Conservation (phyloP, 2,329 filamentous ascomycete genomes). For the Tolypocladium pustulatum region DNA sequence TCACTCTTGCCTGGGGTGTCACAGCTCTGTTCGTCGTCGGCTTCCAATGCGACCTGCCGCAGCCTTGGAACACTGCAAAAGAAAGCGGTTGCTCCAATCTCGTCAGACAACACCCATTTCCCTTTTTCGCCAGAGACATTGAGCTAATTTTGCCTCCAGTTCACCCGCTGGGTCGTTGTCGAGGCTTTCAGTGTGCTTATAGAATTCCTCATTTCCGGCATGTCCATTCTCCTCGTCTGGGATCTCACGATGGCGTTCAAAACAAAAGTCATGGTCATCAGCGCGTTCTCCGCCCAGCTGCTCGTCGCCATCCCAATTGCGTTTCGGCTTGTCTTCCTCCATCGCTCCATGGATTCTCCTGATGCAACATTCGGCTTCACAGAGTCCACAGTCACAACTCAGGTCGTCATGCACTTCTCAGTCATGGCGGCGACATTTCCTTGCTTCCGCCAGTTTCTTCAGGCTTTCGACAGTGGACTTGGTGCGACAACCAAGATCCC, state of each 20-base stretch:
- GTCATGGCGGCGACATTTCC: constrained; percentile 11
- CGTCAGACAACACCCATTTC: neutral
- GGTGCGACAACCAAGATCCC: constrained; percentile 8
- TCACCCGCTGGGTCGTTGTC: constrained; percentile 5
- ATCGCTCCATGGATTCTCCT: neutral
- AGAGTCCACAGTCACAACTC: constrained; percentile 4
- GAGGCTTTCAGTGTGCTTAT: constrained; percentile 6
- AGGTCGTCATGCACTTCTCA: constrained; percentile 10
- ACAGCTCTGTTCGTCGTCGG: constrained; percentile 2
- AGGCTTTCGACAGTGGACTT: constrained; percentile 8
- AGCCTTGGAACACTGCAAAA: constrained; percentile 4
- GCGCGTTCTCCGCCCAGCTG: constrained; percentile 9
- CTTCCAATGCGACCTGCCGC: constrained; percentile 5
- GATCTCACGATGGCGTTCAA: constrained; percentile 5
- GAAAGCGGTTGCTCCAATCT: neutral
- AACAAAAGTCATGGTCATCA: constrained; percentile 8
- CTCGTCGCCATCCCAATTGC: constrained; percentile 7
- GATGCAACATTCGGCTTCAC: constrained; percentile 2
- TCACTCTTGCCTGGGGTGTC: constrained; percentile 4
- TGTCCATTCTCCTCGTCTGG: constrained; percentile 7
- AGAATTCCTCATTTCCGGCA: constrained; percentile 6
- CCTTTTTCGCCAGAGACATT: too few relatives aligned
- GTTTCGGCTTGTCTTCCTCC: constrained; percentile 5
- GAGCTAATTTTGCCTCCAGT: neutral
- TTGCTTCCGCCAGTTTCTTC: constrained; percentile 9